Evolutionary conservation across 2,329 filamentous ascomycete genomes (phyloP).

Genomic region (Aspergillus brasiliensis): DNA sequence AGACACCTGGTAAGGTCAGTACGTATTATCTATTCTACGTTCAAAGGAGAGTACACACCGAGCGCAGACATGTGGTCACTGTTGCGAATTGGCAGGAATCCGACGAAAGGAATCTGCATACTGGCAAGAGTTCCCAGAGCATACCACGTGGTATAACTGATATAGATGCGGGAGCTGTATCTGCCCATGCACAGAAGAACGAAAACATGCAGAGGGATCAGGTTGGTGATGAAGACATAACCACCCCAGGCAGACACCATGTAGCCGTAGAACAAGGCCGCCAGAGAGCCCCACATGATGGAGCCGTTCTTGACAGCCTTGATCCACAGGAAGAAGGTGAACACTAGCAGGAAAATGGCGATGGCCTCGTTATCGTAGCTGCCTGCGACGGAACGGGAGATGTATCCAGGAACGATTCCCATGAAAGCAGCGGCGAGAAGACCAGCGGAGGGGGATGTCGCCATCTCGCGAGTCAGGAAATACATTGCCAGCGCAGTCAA

Average conservation of each 20-base stretch:
- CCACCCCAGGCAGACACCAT: conserved; percentile 99
- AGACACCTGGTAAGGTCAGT: conserved; percentile 67
- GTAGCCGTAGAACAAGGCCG: conserved; percentile 97
- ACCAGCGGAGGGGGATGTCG: conserved; percentile 88
- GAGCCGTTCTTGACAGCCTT: conserved; percentile 96
- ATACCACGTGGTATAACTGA: conserved; percentile 98
- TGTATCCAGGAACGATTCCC: conserved; percentile 96
- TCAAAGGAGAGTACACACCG: conserved; percentile 58
- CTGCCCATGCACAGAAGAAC: conserved; percentile 95
- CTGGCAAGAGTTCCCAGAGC: conserved; percentile 91
- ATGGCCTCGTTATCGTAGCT: conserved; percentile 99
- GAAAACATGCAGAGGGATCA: conserved; percentile 91
- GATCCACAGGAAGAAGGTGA: conserved; percentile 99
- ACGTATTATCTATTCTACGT: not conserved
- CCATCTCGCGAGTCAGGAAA: conserved; percentile 96
- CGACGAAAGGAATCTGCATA: conserved; percentile 99
- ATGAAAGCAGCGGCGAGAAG: conserved; percentile 94
- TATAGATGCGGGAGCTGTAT: conserved; percentile 91
- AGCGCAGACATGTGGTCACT: conserved; percentile 98
- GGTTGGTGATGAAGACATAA: conserved; percentile 98
- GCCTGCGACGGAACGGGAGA: conserved; percentile 94
- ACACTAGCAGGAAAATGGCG: conserved; percentile 96
- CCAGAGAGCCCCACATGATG: conserved; percentile 92
- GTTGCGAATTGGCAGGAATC: conserved; percentile 92
- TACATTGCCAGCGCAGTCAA: conserved; percentile 92